Base-by-base conservation (phyloP, 1,284 basidiomycete genomes). In the Austroboletus niveus region DNA sequence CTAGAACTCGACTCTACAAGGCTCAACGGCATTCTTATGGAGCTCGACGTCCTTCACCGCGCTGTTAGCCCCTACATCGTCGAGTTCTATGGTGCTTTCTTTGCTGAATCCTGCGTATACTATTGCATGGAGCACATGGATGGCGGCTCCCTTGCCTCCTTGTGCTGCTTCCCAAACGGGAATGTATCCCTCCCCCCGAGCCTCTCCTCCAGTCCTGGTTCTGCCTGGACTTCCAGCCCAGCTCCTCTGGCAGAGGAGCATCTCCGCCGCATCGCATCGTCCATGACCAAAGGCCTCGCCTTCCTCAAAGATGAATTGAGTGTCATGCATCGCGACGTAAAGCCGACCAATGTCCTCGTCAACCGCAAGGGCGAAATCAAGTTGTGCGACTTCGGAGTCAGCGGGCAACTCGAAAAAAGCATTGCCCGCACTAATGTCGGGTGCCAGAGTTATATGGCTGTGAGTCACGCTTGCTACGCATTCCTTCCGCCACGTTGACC, bases 41-140 rank as follows among this genome's bases (percentile, higher is more conserved):
- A 99, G 70, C 87, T 99, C 48, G 95, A 99, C 68, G 92, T 99
- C 60, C 81, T 99, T 27, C 96, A 99, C 72, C 89, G 94, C 31
- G 96, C 95, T 4, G 82, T 88, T 27, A 86, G 90, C 12, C 89
- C 89, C 7, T 87, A 93, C 68, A 98, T 99, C 59, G 92, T 99
- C 66, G 96, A 98, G 61, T 99, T 99, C 63, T 98, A 97, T 70
- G 96, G 96, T 42, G 96, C 96, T 3, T 99, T 99, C 76, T 98
- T 98, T 70, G 94, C 98, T 70, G 96, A 99, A 70, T 92, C 89
- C 24, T 99, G 92, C 71, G 96, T 99, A 35, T 98, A 98, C 73
- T 98, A 98, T 72, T 98, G 96, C 74, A 98, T 99, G 94, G 96
- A 99, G 75, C 94, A 89, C 72, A 98, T 99, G 96, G 94, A 99